These are phyloP conservation scores for Lachancea waltii DNA, from an alignment of 805 yeast genomes.

Conservation along the genomic window DNA sequence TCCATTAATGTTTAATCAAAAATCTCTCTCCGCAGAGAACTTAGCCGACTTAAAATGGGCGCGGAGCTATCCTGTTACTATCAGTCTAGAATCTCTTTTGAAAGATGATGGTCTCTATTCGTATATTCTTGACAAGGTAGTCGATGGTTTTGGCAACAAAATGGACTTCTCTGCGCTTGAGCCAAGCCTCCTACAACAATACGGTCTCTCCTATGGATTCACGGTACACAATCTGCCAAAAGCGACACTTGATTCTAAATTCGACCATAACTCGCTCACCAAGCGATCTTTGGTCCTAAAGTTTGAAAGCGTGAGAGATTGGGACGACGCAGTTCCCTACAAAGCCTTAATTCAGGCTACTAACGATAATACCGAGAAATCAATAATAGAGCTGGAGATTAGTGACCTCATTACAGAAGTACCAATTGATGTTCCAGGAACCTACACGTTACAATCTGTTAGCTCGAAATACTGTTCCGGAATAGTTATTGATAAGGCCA, in stretches of 20 bases:
- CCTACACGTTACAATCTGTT: conserved; percentile 49
- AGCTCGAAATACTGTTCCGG: conserved; percentile 63
- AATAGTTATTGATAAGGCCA: conserved; percentile 48
- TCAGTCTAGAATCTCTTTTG: conserved; percentile 39
- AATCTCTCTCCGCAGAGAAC: conserved; percentile 30
- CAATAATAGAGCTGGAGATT: conserved; percentile 22
- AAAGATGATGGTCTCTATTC: conserved; percentile 45
- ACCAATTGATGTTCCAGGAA: conserved; percentile 54
- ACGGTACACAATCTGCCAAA: conserved; percentile 51
- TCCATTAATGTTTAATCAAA: conserved; percentile 38
- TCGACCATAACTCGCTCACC: conserved; percentile 33
- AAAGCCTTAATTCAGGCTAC: conserved; percentile 31
- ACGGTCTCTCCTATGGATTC: conserved; percentile 40
- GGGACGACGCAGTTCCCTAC: conserved; percentile 31
- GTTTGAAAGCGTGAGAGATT: conserved; percentile 24
- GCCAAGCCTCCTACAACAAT: conserved; percentile 24
- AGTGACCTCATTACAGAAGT: conserved; percentile 29
- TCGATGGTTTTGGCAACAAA: conserved; percentile 62
- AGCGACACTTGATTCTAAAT: conserved; percentile 40
- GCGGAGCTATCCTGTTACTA: conserved; percentile 37
- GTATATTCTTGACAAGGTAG: conserved; percentile 51
- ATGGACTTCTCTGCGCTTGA: conserved; percentile 38
- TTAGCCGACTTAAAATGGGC: conserved; percentile 39
- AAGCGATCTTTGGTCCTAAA: conserved; percentile 34
- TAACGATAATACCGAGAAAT: conserved; percentile 24